Evolutionary conservation across 495 filamentous ascomycete genomes (phyloP), one percentile per base, ranked within the genome.

Genomic region (Penicillium pancosmium): DNA sequence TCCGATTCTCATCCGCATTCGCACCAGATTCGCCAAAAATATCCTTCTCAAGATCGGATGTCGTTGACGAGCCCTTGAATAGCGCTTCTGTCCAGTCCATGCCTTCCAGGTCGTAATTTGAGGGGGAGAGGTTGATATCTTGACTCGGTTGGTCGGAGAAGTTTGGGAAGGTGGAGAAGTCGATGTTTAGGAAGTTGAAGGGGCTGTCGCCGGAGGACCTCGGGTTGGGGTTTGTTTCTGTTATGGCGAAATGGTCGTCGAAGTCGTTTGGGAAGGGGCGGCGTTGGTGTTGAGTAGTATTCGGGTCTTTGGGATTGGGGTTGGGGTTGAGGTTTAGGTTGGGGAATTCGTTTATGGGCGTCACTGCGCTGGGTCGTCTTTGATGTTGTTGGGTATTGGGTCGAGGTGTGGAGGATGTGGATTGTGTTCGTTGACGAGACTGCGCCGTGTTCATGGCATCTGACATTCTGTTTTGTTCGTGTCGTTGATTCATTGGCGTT

Each of bases 81-180:
- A 77, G 60, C 18, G 74, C 71, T 43, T 71, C 62, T 27, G 72
- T 67, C 73, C 73, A 76, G 61, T 79, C 73, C 1, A 74, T 56
- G 31, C 60, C 55, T 16, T 73, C 65, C 4, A 67, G 53, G 41
- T 61, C 56, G 18, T 55, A 36, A 12, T 64, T 31, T n/a, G 57
- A 48, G 6, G 62, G 59, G n/a, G 59, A 62, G 9, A 62, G 25
- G 33, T 54, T 49, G 8, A 36, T 53, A 49, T 46, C 16, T 52
- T 57, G 50, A 19, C 36, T 56, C 36, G 25, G 55, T 33, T 12
- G 50, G n/a, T 49, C 36, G 2, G 62, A 36, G 7, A 68, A 56
- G 18, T 66, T 62, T 5, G 62, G 57, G n/a, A 70, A 70, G 13
- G 57, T 46, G 50, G 74, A 66, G 50, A 73, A 65, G 54, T 74